Evolutionary conservation across 2,329 filamentous ascomycete genomes (phyloP).

Genomic region (Colletotrichum sp.): DNA sequence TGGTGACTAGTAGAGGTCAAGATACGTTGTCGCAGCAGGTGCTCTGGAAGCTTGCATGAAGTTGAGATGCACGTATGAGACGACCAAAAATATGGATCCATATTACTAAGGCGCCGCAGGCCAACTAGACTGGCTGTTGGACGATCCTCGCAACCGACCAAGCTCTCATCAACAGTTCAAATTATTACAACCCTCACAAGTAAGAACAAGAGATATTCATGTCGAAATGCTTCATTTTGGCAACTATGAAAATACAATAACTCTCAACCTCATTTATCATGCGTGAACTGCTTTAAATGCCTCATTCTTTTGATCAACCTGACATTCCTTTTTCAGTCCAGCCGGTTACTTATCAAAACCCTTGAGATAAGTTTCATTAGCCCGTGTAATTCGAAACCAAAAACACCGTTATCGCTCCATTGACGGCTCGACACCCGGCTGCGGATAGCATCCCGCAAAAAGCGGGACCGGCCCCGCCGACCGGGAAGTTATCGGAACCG

Average conservation of each 20-base stretch:
- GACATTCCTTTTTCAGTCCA: not conserved
- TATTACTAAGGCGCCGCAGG: not conserved
- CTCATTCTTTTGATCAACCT: not conserved
- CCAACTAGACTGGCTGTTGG: not conserved
- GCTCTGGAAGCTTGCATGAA: not conserved
- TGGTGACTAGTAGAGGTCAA: not conserved
- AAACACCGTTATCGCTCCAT: not conserved
- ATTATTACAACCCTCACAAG: too few relatives aligned
- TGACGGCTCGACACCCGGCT: not conserved
- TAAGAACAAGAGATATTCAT: not conserved
- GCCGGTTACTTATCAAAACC: not conserved
- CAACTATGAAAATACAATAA: not conserved
- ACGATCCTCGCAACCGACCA: not conserved
- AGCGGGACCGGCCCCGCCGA: not conserved
- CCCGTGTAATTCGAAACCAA: not conserved
- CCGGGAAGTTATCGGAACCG: not conserved
- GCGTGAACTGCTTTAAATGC: not conserved
- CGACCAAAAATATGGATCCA: not conserved
- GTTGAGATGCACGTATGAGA: not conserved
- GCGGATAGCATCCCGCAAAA: not conserved
- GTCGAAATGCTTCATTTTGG: not conserved
- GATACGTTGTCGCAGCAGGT: not conserved
- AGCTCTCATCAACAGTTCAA: not conserved
- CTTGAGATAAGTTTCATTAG: not conserved
- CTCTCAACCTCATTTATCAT: not conserved